Evolutionary conservation across 805 yeast species (phyloP).

Genomic region (Monosporozyma siamensis): DNA sequence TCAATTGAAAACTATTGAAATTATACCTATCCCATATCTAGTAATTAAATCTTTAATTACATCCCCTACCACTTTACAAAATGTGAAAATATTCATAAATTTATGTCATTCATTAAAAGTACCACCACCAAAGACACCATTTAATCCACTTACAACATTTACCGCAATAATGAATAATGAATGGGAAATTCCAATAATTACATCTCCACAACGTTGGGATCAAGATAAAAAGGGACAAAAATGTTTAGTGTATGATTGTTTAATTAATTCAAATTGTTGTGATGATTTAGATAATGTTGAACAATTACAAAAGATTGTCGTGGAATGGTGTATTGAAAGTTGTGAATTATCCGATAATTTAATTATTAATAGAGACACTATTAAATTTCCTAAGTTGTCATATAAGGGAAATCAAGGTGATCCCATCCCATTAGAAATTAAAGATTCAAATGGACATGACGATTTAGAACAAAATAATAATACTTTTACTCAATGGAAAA

Average conservation of each 20-base stretch:
- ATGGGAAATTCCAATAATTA: slow-evolving; percentile 81
- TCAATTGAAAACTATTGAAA: slow-evolving; percentile 2
- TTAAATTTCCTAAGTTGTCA: slow-evolving; percentile 60
- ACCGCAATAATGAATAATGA: slow-evolving; percentile 56
- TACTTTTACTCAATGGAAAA: slow-evolving; percentile 13
- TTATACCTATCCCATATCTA: slow-evolving; percentile 45
- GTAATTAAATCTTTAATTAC: slow-evolving; percentile 58
- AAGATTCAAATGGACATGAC: slow-evolving; percentile 31
- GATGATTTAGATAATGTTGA: slow-evolving; percentile 51
- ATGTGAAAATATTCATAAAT: slow-evolving; percentile 67
- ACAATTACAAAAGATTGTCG: slow-evolving; percentile 50
- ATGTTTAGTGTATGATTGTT: slow-evolving; percentile 70
- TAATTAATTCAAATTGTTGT: slow-evolving; percentile 39
- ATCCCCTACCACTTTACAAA: slow-evolving; percentile 20
- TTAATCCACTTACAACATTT: slow-evolving; percentile 49
- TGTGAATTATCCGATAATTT: slow-evolving; percentile 49
- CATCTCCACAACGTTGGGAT: slow-evolving; percentile 46
- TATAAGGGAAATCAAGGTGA: slow-evolving; percentile 43
- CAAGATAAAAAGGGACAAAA: slow-evolving; percentile 60
- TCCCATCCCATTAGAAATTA: slow-evolving; percentile 21
- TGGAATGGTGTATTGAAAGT: slow-evolving; percentile 80
- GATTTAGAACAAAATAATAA: slow-evolving; percentile 23
- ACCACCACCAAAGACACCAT: slow-evolving; percentile 50
- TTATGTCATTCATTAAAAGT: slow-evolving; percentile 58
- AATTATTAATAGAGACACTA: slow-evolving; percentile 42